A percentile compares a stretch with the other conserved stretches of the same genome.
phyloP scores from a whole-genome alignment of 2,329 filamentous ascomycete species.

The Bipolaris gigantea region DNA sequence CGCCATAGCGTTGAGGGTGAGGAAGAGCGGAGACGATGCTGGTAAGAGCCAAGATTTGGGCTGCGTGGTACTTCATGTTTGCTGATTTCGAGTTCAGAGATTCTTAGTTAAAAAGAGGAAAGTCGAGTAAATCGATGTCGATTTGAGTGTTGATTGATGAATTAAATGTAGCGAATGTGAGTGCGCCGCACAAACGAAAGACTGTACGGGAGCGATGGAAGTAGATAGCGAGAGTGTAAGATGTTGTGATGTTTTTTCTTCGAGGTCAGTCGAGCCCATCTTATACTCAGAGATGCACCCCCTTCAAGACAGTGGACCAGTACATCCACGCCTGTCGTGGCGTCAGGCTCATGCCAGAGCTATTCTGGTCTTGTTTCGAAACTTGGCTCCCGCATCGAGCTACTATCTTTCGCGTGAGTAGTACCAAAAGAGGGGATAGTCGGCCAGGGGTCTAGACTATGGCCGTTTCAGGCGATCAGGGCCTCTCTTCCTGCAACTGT shows the following conservation, averaged over 20 bases:
- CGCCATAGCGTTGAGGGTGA: conserved; percentile 2
- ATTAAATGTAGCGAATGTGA: background rate
- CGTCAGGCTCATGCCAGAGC: background rate
- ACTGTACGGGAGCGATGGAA: background rate
- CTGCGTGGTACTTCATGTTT: conserved; percentile 13
- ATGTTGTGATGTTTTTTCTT: conserved; percentile 9
- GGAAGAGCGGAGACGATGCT: conserved; percentile 9
- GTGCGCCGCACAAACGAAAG: conserved; percentile 9
- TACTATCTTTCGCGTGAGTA: background rate
- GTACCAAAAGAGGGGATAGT: background rate
- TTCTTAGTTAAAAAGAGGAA: background rate
- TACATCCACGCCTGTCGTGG: background rate
- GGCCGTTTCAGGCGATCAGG: background rate
- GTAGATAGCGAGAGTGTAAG: conserved; percentile 8
- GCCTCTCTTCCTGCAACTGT: background rate
- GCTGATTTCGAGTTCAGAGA: background rate
- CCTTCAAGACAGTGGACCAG: background rate
- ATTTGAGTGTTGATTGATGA: background rate
- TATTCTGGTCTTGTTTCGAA: conserved; percentile 8
- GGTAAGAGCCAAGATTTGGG: conserved; percentile 7
- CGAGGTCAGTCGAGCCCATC: conserved; percentile 1
- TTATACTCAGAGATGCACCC: conserved; percentile 6
- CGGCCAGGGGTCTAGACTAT: conserved; percentile 4
- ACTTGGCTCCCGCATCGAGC: conserved; percentile 3
- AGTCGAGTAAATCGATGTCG: background rate